phyloP scores from a whole-genome alignment of 768 basidiomycete species.

The Leccinum disarticulatum region DNA sequence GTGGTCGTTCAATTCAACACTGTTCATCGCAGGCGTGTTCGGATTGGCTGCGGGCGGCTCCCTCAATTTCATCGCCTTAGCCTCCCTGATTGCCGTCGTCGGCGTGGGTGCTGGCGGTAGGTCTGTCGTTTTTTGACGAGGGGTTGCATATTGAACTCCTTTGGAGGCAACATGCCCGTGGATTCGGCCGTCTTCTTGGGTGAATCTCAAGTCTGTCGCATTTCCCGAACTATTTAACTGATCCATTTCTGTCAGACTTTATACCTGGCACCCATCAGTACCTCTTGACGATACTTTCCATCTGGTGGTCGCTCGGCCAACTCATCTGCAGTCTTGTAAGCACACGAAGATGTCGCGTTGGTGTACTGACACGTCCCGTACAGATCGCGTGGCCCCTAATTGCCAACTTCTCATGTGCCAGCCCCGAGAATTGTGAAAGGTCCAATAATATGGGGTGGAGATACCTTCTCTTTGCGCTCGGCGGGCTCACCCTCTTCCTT shows the following conservation, averaged over 20 bases:
- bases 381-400: constrained; percentile 63
- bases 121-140: neutral
- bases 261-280: constrained; percentile 56
- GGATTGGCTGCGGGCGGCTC: constrained; percentile 51
- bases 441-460: constrained; percentile 64
- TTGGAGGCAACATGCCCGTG: constrained; percentile 52
- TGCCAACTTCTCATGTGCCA: constrained; percentile 50
- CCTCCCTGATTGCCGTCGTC: constrained; percentile 45
- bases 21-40: constrained; percentile 53
- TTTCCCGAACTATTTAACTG: neutral
- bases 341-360: neutral
- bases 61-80: constrained; percentile 46
- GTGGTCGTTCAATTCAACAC: constrained; percentile 54
- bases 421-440: constrained; percentile 35
- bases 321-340: constrained; percentile 47
- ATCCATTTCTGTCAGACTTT: constrained; percentile 40
- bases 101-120: constrained; percentile 50
- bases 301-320: constrained; percentile 62
- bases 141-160: neutral
- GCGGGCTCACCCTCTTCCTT: constrained; percentile 51
- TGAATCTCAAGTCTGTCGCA: constrained; percentile 11
- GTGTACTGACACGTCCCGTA: neutral
- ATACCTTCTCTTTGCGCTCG: constrained; percentile 54
- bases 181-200: constrained; percentile 53
- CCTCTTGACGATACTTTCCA: constrained; percentile 53